Evolutionary conservation across 768 basidiomycete genomes (phyloP).

Genomic region (Agrocybe praecox): DNA sequence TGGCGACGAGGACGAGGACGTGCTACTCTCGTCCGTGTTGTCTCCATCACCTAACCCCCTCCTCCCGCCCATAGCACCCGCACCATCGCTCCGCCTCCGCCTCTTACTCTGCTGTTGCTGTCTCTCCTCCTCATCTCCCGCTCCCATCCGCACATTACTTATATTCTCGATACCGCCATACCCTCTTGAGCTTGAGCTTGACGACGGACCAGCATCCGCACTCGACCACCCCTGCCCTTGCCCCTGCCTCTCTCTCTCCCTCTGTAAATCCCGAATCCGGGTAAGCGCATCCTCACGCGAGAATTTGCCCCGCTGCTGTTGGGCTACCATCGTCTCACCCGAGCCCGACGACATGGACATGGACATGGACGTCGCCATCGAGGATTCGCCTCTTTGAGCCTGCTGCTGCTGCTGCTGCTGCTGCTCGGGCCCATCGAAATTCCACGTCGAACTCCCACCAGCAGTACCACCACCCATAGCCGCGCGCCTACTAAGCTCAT

Average conservation of each 20-base stretch:
- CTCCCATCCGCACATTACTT: neutral
- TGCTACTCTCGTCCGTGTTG: neutral
- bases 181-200: no score
- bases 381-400: slow-evolving; percentile 8
- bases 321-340: no score
- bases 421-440: neutral
- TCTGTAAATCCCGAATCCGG: slow-evolving; percentile 55
- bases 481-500: slow-evolving; percentile 71
- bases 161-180: neutral
- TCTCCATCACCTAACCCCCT: slow-evolving; percentile 4
- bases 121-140: neutral
- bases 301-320: slow-evolving; percentile 3
- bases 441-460: slow-evolving; percentile 10
- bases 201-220: slow-evolving; percentile 3
- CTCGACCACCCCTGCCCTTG: slow-evolving; percentile 13
- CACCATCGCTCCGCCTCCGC: neutral
- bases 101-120: slow-evolving; percentile 1
- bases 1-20: neutral
- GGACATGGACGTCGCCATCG: no score
- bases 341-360: no score
- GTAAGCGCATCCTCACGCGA: slow-evolving; percentile 47
- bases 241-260: slow-evolving; percentile 30
- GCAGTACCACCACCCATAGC: slow-evolving; percentile 9
- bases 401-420: neutral
- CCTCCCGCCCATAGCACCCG: neutral